Percentiles rank a stretch among this genome's conserved stretches.
These are phyloP conservation scores for Botrytis aclada DNA, from an alignment of 2,329 filamentous ascomycete genomes.

Conservation along the genomic window DNA sequence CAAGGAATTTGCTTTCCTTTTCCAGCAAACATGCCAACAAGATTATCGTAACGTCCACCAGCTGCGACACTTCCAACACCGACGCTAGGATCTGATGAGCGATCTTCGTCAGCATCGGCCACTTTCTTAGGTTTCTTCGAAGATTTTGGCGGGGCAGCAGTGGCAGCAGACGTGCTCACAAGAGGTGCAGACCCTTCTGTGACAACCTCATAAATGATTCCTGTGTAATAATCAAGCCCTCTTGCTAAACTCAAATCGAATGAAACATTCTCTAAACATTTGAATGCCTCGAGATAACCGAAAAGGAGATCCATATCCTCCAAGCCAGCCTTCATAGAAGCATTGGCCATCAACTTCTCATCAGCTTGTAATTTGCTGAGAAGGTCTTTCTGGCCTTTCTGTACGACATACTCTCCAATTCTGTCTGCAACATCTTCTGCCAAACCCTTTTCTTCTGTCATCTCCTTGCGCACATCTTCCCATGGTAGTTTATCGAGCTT, in stretches of 20 bases:
- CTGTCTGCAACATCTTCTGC: constrained; percentile 73
- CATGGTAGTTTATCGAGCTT: constrained; percentile 93
- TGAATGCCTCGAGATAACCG: constrained; percentile 76
- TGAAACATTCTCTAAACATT: constrained; percentile 69
- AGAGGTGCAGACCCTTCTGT: constrained; percentile 59
- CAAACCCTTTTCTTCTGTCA: constrained; percentile 89
- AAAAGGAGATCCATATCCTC: constrained; percentile 79
- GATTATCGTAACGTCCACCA: constrained; percentile 86
- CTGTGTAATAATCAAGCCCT: constrained; percentile 85
- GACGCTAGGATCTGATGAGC: constrained; percentile 74
- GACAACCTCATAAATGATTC: constrained; percentile 73
- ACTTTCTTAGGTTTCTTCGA: constrained; percentile 46
- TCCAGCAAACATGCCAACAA: constrained; percentile 90
- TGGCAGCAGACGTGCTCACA: constrained; percentile 40
- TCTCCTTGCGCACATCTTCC: constrained; percentile 86
- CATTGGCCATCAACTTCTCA: constrained; percentile 65
- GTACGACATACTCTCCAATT: constrained; percentile 80
- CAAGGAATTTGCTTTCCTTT: constrained; percentile 79
- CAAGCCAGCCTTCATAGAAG: constrained; percentile 73
- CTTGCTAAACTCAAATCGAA: constrained; percentile 89
- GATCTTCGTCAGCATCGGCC: constrained; percentile 55
- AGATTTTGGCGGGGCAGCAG: constrained; percentile 40
- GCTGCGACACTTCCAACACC: constrained; percentile 87
- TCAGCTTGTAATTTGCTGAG: constrained; percentile 67
- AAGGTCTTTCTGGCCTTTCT: constrained; percentile 72